A percentile compares a stretch with the other conserved stretches of the same genome.
phyloP scores from a whole-genome alignment of 2,329 filamentous ascomycete species.

The Metarhizium humberi region DNA sequence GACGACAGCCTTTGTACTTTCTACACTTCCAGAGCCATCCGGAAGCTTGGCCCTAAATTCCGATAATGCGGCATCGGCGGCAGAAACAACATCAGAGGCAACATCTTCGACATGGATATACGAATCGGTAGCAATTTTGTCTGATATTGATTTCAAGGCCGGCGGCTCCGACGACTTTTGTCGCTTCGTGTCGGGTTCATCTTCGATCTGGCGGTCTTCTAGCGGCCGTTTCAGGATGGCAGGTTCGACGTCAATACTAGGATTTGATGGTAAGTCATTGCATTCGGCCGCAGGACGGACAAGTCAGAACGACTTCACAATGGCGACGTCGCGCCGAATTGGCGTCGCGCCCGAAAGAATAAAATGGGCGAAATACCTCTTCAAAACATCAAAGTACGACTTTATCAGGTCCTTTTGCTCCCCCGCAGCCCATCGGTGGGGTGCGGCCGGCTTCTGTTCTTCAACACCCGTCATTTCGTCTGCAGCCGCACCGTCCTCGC shows the following conservation, averaged over 20 bases:
- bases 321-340: background rate
- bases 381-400: slow-evolving; percentile 27
- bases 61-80: slow-evolving; percentile 37
- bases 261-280: slow-evolving; percentile 19
- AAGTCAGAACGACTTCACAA: background rate
- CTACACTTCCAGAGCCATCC: slow-evolving; percentile 17
- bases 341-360: background rate
- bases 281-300: background rate
- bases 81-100: slow-evolving; percentile 45
- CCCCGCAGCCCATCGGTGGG: slow-evolving; percentile 15
- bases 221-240: slow-evolving; percentile 47
- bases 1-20: slow-evolving; percentile 27
- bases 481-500: slow-evolving; percentile 28
- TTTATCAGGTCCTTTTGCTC: slow-evolving; percentile 27
- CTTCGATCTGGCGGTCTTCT: slow-evolving; percentile 29
- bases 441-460: slow-evolving; percentile 14
- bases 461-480: slow-evolving; percentile 18
- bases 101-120: slow-evolving; percentile 58
- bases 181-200: slow-evolving; percentile 50
- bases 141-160: slow-evolving; percentile 35
- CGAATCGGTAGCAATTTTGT: slow-evolving; percentile 40
- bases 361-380: slow-evolving; percentile 22
- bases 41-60: slow-evolving; percentile 31
- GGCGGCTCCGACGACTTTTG: slow-evolving; percentile 43
- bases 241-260: slow-evolving; percentile 44